These are phyloP conservation scores for Scedosporium aurantiacum DNA, from an alignment of 2,329 filamentous ascomycete genomes.

Conservation along the genomic window DNA sequence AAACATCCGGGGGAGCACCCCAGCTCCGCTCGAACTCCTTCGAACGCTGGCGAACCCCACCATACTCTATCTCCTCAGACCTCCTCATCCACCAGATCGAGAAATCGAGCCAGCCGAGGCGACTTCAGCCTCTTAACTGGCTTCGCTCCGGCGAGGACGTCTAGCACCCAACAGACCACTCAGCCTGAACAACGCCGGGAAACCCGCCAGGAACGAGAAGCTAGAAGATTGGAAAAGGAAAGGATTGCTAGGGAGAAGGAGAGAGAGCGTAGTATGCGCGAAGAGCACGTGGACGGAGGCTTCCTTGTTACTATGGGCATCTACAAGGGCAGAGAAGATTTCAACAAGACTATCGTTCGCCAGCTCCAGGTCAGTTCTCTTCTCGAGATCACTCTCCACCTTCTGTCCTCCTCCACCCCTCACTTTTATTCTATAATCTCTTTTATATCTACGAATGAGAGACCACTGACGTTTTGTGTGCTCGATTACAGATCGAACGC, in stretches of 20 bases:
- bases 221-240: conserved; percentile 73
- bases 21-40: background rate
- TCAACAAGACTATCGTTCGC: conserved; percentile 76
- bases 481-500: conserved; percentile 63
- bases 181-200: conserved; percentile 54
- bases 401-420: background rate
- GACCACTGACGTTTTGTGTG: conserved; percentile 7
- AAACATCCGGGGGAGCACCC: conserved; percentile 1
- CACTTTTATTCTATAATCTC: conserved; percentile 9
- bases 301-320: conserved; percentile 89
- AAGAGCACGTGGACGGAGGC: conserved; percentile 89
- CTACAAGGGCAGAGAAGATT: conserved; percentile 88
- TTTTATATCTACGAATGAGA: background rate
- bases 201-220: conserved; percentile 85
- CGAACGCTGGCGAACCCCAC: background rate
- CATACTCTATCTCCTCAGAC: background rate
- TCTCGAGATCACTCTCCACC: background rate
- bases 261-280: conserved; percentile 76
- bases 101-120: conserved; percentile 3
- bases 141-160: background rate
- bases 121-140: conserved; percentile 5
- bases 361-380: conserved; percentile 65
- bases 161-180: background rate
- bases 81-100: background rate
- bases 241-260: conserved; percentile 66